These are phyloP conservation scores for Platanthera guangdongensis DNA, from an alignment of 106 monocot genomes.

Conservation along the genomic window DNA sequence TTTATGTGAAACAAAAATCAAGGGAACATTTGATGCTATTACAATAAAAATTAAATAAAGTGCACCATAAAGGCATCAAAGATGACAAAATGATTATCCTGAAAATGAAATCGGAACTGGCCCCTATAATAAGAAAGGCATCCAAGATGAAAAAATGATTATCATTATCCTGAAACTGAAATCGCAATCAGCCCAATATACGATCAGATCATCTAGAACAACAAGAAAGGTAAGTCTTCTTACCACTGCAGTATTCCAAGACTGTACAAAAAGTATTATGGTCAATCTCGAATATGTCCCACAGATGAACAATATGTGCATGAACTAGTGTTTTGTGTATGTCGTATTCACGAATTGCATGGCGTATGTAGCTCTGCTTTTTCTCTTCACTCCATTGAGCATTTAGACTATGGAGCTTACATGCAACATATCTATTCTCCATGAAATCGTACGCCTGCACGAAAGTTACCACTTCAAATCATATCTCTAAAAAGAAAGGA, in stretches of 20 bases:
- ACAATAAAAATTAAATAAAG: not conserved
- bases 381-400: slow-evolving; percentile 98
- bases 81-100: not conserved
- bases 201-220: not conserved
- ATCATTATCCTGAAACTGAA: not conserved
- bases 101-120: not conserved
- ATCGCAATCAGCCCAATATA: not conserved
- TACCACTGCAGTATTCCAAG: slow-evolving; percentile 95
- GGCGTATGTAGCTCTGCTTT: slow-evolving; percentile 94
- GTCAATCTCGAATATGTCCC: slow-evolving; percentile 98
- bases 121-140: not conserved
- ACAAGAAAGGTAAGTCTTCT: slow-evolving; percentile 6
- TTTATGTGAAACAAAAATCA: not conserved
- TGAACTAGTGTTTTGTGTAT: slow-evolving; percentile 97
- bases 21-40: not conserved
- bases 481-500: slow-evolving; percentile 32
- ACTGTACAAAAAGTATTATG: slow-evolving; percentile 98
- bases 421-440: slow-evolving; percentile 91
- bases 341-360: slow-evolving; percentile 98
- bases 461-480: slow-evolving; percentile 52
- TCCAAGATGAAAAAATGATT: not conserved
- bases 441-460: slow-evolving; percentile 93
- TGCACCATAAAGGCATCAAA: not conserved
- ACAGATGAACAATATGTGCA: slow-evolving; percentile 85
- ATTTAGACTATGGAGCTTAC: slow-evolving; percentile 98